Conservation (phyloP, 495 filamentous ascomycete genomes). For the Parathielavia appendiculata region DNA sequence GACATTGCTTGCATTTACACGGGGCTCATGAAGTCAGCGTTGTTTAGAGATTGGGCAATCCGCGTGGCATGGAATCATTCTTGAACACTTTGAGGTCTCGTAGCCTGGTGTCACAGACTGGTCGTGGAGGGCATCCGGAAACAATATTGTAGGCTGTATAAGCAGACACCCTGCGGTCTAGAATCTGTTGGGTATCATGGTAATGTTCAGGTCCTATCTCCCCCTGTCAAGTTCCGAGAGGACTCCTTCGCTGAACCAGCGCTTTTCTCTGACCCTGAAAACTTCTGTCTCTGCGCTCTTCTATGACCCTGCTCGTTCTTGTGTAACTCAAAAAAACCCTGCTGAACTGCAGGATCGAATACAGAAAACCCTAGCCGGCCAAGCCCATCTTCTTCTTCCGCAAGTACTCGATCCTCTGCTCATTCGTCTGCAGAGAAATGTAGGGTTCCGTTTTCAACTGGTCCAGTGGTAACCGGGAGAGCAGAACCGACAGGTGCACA, state of each 20-base stretch:
- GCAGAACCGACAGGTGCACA: slow-evolving; percentile 54
- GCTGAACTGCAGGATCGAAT: no score
- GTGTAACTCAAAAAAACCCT: not conserved
- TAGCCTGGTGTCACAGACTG: not conserved
- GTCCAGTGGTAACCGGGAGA: slow-evolving; percentile 51
- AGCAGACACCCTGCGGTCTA: not conserved
- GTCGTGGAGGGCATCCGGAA: not conserved
- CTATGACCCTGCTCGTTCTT: not conserved
- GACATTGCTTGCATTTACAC: slow-evolving; percentile 11
- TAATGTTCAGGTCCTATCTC: not conserved
- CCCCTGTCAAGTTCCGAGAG: not conserved
- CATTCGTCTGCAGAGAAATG: slow-evolving; percentile 37
- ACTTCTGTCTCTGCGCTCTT: no score
- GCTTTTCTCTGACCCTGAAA: no score
- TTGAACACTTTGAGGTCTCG: not conserved
- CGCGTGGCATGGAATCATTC: not conserved
- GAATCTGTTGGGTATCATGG: slow-evolving; percentile 8
- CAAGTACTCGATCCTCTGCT: slow-evolving; percentile 25
- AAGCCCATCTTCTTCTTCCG: slow-evolving; percentile 23
- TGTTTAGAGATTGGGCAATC: not conserved
- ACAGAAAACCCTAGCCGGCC: slow-evolving; percentile 2
- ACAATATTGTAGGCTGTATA: not conserved
- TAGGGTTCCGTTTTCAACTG: slow-evolving; percentile 38
- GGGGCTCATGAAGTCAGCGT: slow-evolving; percentile 4
- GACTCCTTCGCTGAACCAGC: no score